A percentile compares a stretch with the other conserved stretches of the same genome.
Evolutionary conservation across 2,329 filamentous ascomycete species (phyloP).

Genomic region (Hawksworthiomyces lignivorus): DNA sequence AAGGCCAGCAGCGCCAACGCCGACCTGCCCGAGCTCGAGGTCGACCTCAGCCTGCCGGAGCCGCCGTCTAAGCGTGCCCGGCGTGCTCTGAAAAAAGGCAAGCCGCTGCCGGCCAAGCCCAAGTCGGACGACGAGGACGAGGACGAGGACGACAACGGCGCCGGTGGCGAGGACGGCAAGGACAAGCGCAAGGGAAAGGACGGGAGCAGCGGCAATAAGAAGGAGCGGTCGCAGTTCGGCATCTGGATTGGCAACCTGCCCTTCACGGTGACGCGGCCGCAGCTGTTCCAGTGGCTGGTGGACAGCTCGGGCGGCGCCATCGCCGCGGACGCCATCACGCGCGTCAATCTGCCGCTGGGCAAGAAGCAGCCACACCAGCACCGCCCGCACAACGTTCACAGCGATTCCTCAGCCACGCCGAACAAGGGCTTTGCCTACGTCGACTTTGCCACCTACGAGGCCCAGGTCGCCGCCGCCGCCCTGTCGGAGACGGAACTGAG

Average conservation of each 20-base stretch:
- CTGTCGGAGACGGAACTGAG: conserved; percentile 76
- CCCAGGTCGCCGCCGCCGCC: conserved; percentile 69
- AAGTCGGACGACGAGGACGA: conserved; percentile 20
- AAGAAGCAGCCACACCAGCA: conserved; percentile 21
- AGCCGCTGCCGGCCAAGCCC: conserved; percentile 40
- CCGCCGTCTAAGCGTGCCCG: conserved; percentile 91
- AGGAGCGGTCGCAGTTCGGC: conserved; percentile 67
- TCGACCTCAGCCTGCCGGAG: conserved; percentile 83
- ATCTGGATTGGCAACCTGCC: conserved; percentile 95
- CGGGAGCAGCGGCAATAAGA: conserved; percentile 23
- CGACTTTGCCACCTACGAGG: conserved; percentile 68
- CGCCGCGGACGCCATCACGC: conserved; percentile 65
- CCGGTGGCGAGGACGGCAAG: background rate
- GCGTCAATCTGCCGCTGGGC: conserved; percentile 64
- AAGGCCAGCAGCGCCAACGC: conserved; percentile 40
- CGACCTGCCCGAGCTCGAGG: conserved; percentile 65
- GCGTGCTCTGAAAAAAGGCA: conserved; percentile 81
- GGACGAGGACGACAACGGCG: conserved; percentile 2
- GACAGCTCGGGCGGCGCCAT: conserved; percentile 60
- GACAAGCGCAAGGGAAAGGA: background rate
- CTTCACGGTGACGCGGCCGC: conserved; percentile 68
- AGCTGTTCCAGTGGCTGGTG: conserved; percentile 74
- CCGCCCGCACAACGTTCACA: conserved; percentile 16
- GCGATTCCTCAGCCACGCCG: conserved; percentile 25
- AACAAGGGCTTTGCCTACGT: conserved; percentile 98